A percentile compares a stretch with the other conserved stretches of the same genome.
Conservation (phyloP, 2,329 filamentous ascomycete genomes). For the Epichloe glyceriae region DNA sequence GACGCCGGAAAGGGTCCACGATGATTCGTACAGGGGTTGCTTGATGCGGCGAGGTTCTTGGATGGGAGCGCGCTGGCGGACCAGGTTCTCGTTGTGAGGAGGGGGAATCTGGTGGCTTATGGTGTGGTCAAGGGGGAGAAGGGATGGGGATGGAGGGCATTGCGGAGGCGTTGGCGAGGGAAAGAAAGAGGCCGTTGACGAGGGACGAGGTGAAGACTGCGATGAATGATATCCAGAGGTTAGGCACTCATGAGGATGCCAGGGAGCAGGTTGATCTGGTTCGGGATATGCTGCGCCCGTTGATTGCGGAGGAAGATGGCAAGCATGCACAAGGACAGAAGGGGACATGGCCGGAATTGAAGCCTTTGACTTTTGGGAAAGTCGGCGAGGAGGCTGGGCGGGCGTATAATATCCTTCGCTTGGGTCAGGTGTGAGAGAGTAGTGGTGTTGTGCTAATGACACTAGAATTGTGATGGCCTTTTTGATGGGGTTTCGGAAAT, state of each 20-base stretch:
- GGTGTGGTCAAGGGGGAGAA: conserved; percentile 7
- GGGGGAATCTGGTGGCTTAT: conserved; percentile 24
- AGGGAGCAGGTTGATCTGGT: conserved; percentile 13
- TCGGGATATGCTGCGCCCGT: conserved; percentile 12
- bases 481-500: no score
- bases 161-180: conserved; percentile 13
- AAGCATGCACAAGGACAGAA: background rate
- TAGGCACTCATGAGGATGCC: conserved; percentile 12
- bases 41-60: conserved; percentile 23
- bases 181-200: conserved; percentile 18
- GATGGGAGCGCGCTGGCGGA: conserved; percentile 20
- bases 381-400: background rate
- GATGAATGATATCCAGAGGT: conserved; percentile 12
- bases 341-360: conserved; percentile 7
- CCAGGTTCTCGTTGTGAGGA: conserved; percentile 25
- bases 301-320: conserved; percentile 7
- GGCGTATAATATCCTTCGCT: conserved; percentile 7
- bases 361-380: conserved; percentile 12
- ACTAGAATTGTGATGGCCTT: background rate
- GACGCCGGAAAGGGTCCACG: conserved; percentile 31
- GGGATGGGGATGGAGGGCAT: conserved; percentile 3
- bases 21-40: conserved; percentile 30
- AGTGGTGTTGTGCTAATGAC: no score
- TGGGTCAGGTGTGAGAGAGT: conserved; percentile 1
- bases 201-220: conserved; percentile 13